A percentile compares a stretch with the other conserved stretches of the same genome.
Conservation (phyloP, 2,329 filamentous ascomycete genomes). For the Beauveria caledonica region DNA sequence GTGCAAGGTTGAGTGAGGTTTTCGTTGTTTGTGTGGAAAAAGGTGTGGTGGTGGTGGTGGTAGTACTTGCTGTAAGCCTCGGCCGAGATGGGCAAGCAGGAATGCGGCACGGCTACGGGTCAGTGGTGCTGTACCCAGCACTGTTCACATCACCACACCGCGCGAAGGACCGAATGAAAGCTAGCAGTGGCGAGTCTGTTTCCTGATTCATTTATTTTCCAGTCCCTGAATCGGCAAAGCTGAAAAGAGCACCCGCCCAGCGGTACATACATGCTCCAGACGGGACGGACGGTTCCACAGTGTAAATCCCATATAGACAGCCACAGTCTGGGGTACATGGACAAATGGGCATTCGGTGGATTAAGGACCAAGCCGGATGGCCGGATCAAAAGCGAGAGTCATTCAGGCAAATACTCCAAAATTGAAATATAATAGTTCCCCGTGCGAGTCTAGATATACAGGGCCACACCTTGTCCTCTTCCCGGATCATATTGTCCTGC, state of each 20-base stretch:
- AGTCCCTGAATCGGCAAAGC: background rate
- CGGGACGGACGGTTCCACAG: background rate
- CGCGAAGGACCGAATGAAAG: background rate
- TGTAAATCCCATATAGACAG: background rate
- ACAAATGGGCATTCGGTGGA: background rate
- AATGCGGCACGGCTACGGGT: background rate
- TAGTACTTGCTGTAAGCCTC: background rate
- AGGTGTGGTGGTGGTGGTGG: background rate
- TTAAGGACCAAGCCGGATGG: background rate
- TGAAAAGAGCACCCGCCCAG: background rate
- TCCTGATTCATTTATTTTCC: background rate
- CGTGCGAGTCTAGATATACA: background rate
- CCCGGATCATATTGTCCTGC: background rate
- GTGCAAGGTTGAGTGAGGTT: background rate
- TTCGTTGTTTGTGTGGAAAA: background rate
- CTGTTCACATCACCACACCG: background rate
- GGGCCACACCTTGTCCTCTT: background rate
- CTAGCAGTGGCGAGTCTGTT: background rate
- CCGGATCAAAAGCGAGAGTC: background rate
- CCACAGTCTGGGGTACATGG: conserved; percentile 9
- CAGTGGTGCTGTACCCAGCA: background rate
- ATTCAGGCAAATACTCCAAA: no score
- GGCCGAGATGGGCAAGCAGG: background rate
- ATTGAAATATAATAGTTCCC: no score
- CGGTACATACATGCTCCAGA: background rate